These are phyloP conservation scores for Cicer cuneatum DNA, from an alignment of 306 rosid species.

Conservation along the genomic window DNA sequence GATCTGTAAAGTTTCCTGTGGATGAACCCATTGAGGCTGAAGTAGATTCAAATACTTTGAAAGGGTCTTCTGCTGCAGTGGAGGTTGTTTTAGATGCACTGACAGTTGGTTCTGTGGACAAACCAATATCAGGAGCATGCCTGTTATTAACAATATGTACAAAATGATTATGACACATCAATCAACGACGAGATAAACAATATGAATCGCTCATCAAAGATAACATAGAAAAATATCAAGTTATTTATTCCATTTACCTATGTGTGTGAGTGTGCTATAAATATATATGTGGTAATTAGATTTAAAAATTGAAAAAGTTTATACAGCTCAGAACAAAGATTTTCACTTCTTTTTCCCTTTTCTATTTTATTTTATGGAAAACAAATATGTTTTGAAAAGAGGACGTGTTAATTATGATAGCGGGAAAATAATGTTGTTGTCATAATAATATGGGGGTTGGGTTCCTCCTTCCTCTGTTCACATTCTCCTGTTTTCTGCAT, in stretches of 20 bases:
- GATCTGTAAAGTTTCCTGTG: conserved; percentile 63
- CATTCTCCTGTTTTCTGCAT: not conserved
- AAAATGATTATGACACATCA: conserved; percentile 33
- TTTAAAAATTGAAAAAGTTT: not conserved
- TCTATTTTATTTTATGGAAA: not conserved
- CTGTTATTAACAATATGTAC: conserved; percentile 57
- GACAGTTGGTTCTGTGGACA: conserved; percentile 67
- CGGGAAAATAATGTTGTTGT: not conserved
- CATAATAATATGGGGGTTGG: not conserved
- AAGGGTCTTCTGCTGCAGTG: conserved; percentile 66
- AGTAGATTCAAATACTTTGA: conserved; percentile 65
- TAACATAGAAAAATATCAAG: conserved; percentile 4
- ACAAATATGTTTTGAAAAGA: not conserved
- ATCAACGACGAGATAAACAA: conserved; percentile 37
- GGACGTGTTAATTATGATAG: not conserved
- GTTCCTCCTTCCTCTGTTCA: conserved; percentile 14
- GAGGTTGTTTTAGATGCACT: conserved; percentile 61
- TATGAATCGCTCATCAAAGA: conserved; percentile 23
- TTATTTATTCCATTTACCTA: not conserved
- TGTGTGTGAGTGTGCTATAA: not conserved
- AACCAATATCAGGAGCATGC: conserved; percentile 62
- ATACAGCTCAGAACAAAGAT: not conserved
- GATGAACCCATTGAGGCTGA: conserved; percentile 50
- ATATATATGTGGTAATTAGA: conserved; percentile 2
- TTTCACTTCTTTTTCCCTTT: not conserved